phyloP scores from a whole-genome alignment of 164 flowering plant species.

The Magnolia changhungtana region DNA sequence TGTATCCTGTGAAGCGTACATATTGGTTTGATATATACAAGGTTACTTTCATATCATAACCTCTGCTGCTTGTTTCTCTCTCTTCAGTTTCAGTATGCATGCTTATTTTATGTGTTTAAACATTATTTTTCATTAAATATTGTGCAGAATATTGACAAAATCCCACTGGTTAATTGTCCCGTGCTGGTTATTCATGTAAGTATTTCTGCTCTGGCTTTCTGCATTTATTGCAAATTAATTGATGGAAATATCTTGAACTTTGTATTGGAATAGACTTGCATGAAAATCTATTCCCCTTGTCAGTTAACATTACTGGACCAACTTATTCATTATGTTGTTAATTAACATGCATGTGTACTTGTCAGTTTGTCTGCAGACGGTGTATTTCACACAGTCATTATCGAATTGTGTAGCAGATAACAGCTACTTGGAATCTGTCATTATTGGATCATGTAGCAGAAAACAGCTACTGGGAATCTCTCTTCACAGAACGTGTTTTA shows the following conservation, averaged over 20 bases:
- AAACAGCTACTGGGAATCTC: too few relatives aligned
- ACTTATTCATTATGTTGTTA: background rate
- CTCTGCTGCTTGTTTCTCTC: background rate
- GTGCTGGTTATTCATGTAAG: conserved; percentile 42
- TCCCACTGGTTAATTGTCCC: conserved; percentile 37
- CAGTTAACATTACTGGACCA: too few relatives aligned
- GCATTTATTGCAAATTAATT: background rate
- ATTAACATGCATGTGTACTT: background rate
- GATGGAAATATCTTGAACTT: background rate
- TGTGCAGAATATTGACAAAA: conserved; percentile 44
- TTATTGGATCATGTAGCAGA: too few relatives aligned
- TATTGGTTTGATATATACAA: conserved; percentile 51
- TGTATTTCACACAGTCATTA: background rate
- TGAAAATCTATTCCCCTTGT: background rate
- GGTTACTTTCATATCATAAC: conserved; percentile 16
- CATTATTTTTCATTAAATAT: background rate
- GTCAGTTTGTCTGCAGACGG: background rate
- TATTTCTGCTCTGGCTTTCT: conserved; percentile 1
- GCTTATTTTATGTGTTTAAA: background rate
- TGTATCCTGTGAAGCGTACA: conserved; percentile 45
- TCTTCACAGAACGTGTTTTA: too few relatives aligned
- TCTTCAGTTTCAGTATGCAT: conserved; percentile 1
- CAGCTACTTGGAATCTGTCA: too few relatives aligned
- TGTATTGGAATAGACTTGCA: background rate
- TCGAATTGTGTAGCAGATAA: background rate